Base-by-base conservation (phyloP, 176 grass and related monocot genomes). In the Elymus sibiricus region DNA sequence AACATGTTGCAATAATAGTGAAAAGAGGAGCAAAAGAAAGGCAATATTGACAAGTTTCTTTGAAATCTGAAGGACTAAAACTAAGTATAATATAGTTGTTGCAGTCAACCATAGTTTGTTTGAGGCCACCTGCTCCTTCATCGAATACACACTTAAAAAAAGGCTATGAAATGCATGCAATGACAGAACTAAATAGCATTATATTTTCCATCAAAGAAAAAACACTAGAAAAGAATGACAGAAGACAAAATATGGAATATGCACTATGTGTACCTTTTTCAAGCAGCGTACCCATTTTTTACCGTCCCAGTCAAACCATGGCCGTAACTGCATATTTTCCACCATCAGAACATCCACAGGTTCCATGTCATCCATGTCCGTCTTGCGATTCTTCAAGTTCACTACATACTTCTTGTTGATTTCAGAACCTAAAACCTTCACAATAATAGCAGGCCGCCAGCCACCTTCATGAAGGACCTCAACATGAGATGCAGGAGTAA, bases 401-500 rank as follows among this genome's bases (percentile, higher is more conserved):
- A 84, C 81, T 53, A 63, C 74, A 79, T 88, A 84, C 55, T 40
- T 83, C 74, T 84, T 84, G 39, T 24, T 38, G 78, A 22, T 63
- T 27, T 35, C 27, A 40, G 14, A 22, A 72, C 69, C 75, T 31
- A 51, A 79, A 79, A 72, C 40, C 7, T 88, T 39, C 29, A 79
- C n/a, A 63, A 88, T n/a, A 49, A 62, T 66, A 72, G 74, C 81
- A 73, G 87, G 81, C 87, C 81, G 72, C 87, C 87, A 88, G 40
- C 74, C 79, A 73, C 74, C 64, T 70, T 84, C 39, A 55, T 72
- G 38, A 27, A 84, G 64, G 65, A 84, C 74, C 29, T 88, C 81
- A 4, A 37, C 65, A 37, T 64, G 74, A 79, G 87, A 88, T 64
- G 74, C 71, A 25, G 39, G 81, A 28, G 29, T 11, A 84, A 88